Evolutionary conservation across 495 filamentous ascomycete species (phyloP).

Genomic region (Trichocladium uniseriatum): DNA sequence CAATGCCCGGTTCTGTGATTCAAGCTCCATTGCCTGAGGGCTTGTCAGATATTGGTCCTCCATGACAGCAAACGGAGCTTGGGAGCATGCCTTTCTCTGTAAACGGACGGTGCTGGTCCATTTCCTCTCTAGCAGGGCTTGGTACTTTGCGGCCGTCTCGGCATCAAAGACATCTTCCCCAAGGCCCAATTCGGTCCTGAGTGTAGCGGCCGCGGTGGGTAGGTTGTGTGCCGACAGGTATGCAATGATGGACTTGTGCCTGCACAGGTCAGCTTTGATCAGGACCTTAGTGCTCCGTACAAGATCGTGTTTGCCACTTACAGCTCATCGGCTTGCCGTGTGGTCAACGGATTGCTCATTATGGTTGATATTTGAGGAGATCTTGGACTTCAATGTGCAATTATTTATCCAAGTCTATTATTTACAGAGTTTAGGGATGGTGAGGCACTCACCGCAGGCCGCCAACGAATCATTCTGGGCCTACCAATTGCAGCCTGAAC

Average conservation of each 20-base stretch:
- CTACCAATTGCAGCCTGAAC: too few species aligned
- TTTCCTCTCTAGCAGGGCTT: slow-evolving; percentile 83
- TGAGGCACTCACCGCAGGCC: too few species aligned
- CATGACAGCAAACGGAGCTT: too few species aligned
- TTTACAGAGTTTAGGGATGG: too few species aligned
- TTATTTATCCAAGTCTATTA: too few species aligned
- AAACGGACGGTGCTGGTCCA: slow-evolving; percentile 89
- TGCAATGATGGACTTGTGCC: slow-evolving; percentile 83
- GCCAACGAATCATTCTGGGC: too few species aligned
- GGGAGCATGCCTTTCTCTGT: slow-evolving; percentile 70
- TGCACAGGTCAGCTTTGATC: slow-evolving; percentile 26
- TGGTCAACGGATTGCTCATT: slow-evolving; percentile 70
- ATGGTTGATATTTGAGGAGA: slow-evolving; percentile 18
- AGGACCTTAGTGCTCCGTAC: too few species aligned
- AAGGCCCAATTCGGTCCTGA: slow-evolving; percentile 56
- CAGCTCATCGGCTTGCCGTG: slow-evolving; percentile 81
- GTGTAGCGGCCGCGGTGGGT: slow-evolving; percentile 50
- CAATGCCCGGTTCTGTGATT: slow-evolving; percentile 55
- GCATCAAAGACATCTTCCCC: slow-evolving; percentile 62
- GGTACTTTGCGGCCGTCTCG: slow-evolving; percentile 73
- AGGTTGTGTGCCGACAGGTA: slow-evolving; percentile 68
- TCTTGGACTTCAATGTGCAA: too few species aligned
- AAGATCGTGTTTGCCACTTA: slow-evolving; percentile 37
- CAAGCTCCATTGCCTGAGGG: slow-evolving; percentile 81
- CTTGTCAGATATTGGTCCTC: neutral